Conservation (phyloP, 2,329 filamentous ascomycete genomes). For the Penicillium sp. region DNA sequence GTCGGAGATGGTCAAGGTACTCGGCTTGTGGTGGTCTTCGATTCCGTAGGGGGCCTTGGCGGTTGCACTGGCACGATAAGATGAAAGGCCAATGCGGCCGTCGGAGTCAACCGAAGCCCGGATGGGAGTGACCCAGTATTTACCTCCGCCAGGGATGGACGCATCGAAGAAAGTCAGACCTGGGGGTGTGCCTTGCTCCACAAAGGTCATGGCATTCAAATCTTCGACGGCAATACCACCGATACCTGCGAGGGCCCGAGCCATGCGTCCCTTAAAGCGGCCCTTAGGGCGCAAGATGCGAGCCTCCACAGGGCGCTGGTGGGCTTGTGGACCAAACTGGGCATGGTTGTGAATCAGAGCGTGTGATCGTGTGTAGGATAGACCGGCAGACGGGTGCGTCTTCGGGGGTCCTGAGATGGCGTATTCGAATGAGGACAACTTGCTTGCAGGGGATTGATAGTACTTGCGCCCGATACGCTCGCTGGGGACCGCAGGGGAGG, state of each 20-base stretch:
- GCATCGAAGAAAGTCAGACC: slow-evolving; percentile 45
- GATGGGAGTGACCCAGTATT: slow-evolving; percentile 51
- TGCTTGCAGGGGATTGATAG: slow-evolving; percentile 37
- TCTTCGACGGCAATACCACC: slow-evolving; percentile 44
- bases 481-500: slow-evolving; percentile 38
- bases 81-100: slow-evolving; percentile 43
- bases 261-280: slow-evolving; percentile 31
- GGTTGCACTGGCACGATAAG: slow-evolving; percentile 32
- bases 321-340: slow-evolving; percentile 56
- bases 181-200: slow-evolving; percentile 36
- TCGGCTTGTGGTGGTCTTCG: slow-evolving; percentile 34
- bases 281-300: slow-evolving; percentile 54
- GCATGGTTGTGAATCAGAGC: slow-evolving; percentile 59
- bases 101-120: slow-evolving; percentile 47
- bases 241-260: slow-evolving; percentile 39
- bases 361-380: slow-evolving; percentile 59
- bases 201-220: slow-evolving; percentile 33
- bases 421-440: slow-evolving; percentile 43
- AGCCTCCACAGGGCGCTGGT: slow-evolving; percentile 53
- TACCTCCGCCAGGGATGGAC: slow-evolving; percentile 50
- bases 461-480: slow-evolving; percentile 34
- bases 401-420: slow-evolving; percentile 51
- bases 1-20: slow-evolving; percentile 26
- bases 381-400: slow-evolving; percentile 64
- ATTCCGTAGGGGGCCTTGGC: slow-evolving; percentile 37